Conservation (phyloP, 306 rosid species). For the Sicyos edulis region DNA sequence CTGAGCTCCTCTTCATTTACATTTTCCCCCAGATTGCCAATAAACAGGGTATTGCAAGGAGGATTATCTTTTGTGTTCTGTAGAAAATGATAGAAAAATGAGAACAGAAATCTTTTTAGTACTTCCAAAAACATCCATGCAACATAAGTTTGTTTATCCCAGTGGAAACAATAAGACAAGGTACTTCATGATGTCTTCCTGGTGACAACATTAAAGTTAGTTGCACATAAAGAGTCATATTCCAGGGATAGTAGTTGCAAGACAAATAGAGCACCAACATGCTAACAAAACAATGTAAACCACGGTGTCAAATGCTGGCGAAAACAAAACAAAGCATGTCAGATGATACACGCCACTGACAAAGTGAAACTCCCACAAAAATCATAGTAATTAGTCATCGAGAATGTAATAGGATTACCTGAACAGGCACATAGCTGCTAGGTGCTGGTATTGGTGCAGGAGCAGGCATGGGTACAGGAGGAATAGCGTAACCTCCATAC, state of each 20-base stretch:
- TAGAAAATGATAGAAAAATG: background rate
- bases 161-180: background rate
- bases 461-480: conserved; percentile 81
- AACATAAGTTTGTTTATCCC: background rate
- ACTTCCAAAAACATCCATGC: too few species aligned
- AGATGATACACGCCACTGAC: too few species aligned
- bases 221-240: background rate
- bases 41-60: conserved; percentile 95
- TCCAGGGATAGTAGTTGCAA: background rate
- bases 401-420: conserved; percentile 38
- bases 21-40: conserved; percentile 97
- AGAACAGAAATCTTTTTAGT: background rate
- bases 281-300: background rate
- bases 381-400: background rate
- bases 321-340: background rate
- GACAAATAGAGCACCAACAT: background rate
- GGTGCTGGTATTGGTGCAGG: conserved; percentile 82
- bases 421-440: conserved; percentile 79
- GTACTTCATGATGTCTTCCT: background rate
- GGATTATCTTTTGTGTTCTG: conserved; percentile 99
- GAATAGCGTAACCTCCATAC: conserved; percentile 78
- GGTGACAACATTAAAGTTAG: background rate
- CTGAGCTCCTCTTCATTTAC: conserved; percentile 94
- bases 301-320: background rate
- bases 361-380: background rate